phyloP scores from a whole-genome alignment of 1,139 yeast species.

The Diutina ranongensis region DNA sequence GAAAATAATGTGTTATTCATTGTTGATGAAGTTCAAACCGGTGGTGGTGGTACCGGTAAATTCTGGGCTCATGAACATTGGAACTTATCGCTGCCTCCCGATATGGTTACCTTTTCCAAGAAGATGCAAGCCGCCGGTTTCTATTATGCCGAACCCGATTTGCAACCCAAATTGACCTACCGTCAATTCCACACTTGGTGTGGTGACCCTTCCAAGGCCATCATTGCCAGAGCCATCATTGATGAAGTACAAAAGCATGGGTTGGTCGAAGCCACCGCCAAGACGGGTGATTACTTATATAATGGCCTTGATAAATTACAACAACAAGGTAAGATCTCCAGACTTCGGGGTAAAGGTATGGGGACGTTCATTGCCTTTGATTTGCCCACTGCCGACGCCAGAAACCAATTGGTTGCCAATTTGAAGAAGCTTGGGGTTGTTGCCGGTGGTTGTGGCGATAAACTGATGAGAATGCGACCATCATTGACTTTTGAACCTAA shows the following conservation, averaged over 20 bases:
- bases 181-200: conserved; percentile 90
- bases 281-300: conserved; percentile 56
- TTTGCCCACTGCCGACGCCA: conserved; percentile 29
- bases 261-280: conserved; percentile 40
- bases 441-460: conserved; percentile 65
- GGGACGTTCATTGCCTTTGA: conserved; percentile 77
- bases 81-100: conserved; percentile 61
- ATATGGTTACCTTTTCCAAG: conserved; percentile 74
- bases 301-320: conserved; percentile 29
- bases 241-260: conserved; percentile 50
- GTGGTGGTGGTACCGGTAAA: conserved; percentile 77
- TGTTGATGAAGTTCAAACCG: conserved; percentile 80
- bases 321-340: conserved; percentile 31
- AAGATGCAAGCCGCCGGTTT: conserved; percentile 83
- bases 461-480: conserved; percentile 59
- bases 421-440: conserved; percentile 50
- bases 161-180: conserved; percentile 62
- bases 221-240: conserved; percentile 61
- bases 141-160: conserved; percentile 59
- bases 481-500: conserved; percentile 53
- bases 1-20: conserved; percentile 60
- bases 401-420: conserved; percentile 39
- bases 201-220: conserved; percentile 75
- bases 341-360: conserved; percentile 55
- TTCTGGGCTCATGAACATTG: conserved; percentile 86